Evolutionary conservation across 2,329 filamentous ascomycete genomes (phyloP).

Genomic region (Arthrobotrys musiformis): DNA sequence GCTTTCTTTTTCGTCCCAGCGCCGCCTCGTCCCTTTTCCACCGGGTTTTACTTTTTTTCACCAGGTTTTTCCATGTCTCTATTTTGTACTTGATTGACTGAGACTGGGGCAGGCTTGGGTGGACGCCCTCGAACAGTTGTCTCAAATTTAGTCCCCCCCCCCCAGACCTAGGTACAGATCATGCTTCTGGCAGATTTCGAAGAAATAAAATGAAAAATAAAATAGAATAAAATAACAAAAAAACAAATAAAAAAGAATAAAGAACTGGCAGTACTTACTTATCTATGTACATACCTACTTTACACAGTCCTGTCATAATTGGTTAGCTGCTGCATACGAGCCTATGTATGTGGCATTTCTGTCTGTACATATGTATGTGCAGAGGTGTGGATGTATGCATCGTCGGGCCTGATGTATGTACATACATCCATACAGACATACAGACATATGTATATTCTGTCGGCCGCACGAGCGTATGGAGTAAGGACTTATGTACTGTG

Average conservation of each 20-base stretch:
- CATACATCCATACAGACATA: neutral
- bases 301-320: too few relatives aligned
- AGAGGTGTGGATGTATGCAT: neutral
- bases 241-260: neutral
- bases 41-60: slow-evolving; percentile 16
- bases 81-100: slow-evolving; percentile 29
- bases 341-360: too few relatives aligned
- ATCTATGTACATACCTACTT: too few relatives aligned
- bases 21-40: slow-evolving; percentile 15
- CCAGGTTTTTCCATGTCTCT: slow-evolving; percentile 20
- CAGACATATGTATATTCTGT: too few relatives aligned
- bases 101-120: slow-evolving; percentile 46
- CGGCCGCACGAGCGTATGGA: neutral
- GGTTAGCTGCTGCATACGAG: too few relatives aligned
- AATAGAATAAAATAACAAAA: neutral
- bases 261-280: neutral
- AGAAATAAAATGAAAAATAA: neutral
- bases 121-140: slow-evolving; percentile 48
- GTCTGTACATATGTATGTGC: too few relatives aligned
- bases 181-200: neutral
- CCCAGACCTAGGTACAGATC: too few relatives aligned
- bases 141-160: slow-evolving; percentile 53
- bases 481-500: neutral
- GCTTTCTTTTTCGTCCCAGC: slow-evolving; percentile 14
- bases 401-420: neutral